Percentiles rank a stretch among this genome's conserved stretches.
Conservation (phyloP, 257 asterid genomes). For the Schizonepeta tenuifolia region DNA sequence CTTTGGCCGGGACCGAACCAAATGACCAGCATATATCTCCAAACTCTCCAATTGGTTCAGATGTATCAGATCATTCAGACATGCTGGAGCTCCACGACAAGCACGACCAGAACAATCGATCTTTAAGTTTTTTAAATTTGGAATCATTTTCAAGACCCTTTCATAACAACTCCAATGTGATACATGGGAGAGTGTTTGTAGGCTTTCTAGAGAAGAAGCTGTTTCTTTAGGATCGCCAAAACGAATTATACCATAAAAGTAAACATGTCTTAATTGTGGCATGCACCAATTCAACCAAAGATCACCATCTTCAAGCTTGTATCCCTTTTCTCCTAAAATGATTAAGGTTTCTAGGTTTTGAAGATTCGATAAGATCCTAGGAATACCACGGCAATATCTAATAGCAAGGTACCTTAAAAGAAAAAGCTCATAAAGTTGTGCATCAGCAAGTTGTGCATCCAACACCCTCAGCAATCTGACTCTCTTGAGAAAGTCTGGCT, state of each 20-base stretch:
- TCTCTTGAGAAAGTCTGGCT: not conserved
- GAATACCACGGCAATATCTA: not conserved
- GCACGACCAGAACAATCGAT: not conserved
- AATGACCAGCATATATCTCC: not conserved
- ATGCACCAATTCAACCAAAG: not conserved
- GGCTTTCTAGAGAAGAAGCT: not conserved
- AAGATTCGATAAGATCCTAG: not conserved
- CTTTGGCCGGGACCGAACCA: not conserved
- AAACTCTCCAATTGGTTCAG: not conserved
- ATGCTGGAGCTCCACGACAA: not conserved
- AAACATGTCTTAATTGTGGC: conserved; percentile 15
- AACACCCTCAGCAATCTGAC: not conserved
- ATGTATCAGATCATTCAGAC: conserved; percentile 13
- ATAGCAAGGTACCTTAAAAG: conserved; percentile 5
- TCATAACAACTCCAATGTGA: not conserved
- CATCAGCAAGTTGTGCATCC: not conserved
- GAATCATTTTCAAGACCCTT: not conserved
- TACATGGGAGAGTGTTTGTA: not conserved
- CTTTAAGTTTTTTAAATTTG: not conserved
- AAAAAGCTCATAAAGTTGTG: not conserved
- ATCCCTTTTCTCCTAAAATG: not conserved
- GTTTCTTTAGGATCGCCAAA: not conserved
- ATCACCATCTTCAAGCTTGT: no score
- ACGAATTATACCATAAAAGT: not conserved
- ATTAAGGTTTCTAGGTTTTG: not conserved